Conservation (phyloP, 345 rosid genomes). For the Aegle marmelos region DNA sequence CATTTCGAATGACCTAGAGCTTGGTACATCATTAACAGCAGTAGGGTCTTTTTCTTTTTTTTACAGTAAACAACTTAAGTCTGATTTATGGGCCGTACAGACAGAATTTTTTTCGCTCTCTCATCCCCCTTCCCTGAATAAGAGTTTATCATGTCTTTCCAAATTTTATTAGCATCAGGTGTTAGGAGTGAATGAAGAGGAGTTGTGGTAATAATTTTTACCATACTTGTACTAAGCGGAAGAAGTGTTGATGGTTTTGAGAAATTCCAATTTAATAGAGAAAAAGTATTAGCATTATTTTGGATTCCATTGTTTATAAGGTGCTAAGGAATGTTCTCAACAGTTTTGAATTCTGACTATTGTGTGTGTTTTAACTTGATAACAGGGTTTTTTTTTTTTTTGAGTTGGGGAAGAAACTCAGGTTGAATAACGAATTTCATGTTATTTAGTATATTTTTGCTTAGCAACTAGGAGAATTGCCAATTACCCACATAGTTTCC, state of each 20-base stretch:
- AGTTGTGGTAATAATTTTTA: neutral
- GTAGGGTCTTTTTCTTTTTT: neutral
- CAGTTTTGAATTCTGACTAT: neutral
- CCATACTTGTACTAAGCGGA: neutral
- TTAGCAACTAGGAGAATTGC: neutral
- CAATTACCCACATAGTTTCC: neutral
- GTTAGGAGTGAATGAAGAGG: neutral
- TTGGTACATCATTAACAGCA: neutral
- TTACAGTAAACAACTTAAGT: neutral
- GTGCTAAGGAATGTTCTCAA: neutral
- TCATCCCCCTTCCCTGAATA: neutral
- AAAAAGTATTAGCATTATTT: neutral
- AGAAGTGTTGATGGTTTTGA: neutral
- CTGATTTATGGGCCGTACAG: neutral
- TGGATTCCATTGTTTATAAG: neutral
- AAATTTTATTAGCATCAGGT: neutral
- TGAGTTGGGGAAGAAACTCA: neutral
- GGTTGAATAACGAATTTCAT: neutral
- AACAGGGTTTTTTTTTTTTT: neutral
- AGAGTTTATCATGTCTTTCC: neutral
- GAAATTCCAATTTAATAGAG: neutral
- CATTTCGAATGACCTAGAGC: neutral
- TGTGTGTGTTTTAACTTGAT: neutral
- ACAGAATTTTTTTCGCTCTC: neutral
- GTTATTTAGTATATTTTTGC: neutral